Percentiles rank a stretch among this genome's conserved stretches.
Evolutionary conservation across 2,329 filamentous ascomycete genomes (phyloP).

Genomic region (Fusarium newnesense): DNA sequence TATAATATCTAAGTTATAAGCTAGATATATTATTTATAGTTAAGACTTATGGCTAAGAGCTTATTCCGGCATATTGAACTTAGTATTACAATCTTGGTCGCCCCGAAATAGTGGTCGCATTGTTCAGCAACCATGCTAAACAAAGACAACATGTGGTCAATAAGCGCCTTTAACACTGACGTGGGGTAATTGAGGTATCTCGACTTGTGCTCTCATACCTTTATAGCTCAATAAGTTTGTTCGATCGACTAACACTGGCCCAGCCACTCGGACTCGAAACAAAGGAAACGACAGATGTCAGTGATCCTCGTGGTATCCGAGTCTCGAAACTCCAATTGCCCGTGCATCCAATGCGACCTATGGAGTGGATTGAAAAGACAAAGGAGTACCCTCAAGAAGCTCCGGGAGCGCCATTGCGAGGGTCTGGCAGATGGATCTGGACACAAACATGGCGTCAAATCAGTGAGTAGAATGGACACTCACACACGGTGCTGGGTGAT

Average conservation of each 20-base stretch:
- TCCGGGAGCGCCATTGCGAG: neutral
- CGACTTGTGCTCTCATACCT: neutral
- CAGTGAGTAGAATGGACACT: neutral
- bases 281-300: neutral
- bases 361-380: neutral
- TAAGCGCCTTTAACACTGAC: neutral
- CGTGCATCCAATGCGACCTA: neutral
- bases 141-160: neutral
- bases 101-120: neutral
- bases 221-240: neutral
- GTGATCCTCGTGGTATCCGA: neutral
- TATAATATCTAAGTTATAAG: no score
- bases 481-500: neutral
- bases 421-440: neutral
- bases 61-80: no score
- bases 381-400: neutral
- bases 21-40: no score
- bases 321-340: neutral
- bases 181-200: neutral
- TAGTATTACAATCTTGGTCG: neutral
- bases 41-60: no score
- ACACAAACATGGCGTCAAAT: neutral
- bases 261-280: neutral
- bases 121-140: neutral
- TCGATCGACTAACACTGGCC: neutral